Evolutionary conservation across 306 rosid genomes (phyloP), one percentile per base, ranked within the genome.

Genomic region (Gleditsia sinensis): DNA sequence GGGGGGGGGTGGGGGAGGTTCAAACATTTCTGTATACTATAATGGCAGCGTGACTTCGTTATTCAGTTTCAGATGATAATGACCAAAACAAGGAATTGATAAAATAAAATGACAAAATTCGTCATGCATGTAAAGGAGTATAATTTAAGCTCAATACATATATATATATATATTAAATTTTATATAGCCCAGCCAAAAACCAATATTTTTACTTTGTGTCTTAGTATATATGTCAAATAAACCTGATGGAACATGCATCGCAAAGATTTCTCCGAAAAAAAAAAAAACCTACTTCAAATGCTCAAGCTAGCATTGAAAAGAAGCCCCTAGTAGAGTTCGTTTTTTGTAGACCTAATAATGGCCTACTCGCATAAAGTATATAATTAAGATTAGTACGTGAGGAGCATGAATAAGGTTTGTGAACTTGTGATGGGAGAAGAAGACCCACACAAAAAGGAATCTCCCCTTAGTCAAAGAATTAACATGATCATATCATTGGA

Each of bases 341-440:
- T 75, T 80, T 30, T 75, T 60, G 67, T 81, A 87, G 88, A 78
- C 77, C 71, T 81, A 62, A 90, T 90, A 37, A 90, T 83, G 50
- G 37, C 25, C 40, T 75, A 67, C 78, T 53, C 67, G 71, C 43
- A 78, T 75, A 72, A 72, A 68, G 65, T 46, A 59, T 33, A 57
- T 34, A 60, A 74, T 45, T 85, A 63, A 58, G 75, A 62, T 56
- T 62, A 81, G 72, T 80, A 83, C 89, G 89, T 80, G 89, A 66
- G 2, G 78, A 80, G 85, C 92, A 86, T 87, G 83, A 77, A 85
- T 17, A 10, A 11, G 60, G 33, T 10, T 10, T 54, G 60, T 20
- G 30, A 21, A 21, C 78, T 60, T 60, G 53, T 60, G 24, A 32
- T 36, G 68, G 55, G 49, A 60, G 72, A 40, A 43, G 67, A 68